Evolutionary conservation across 2,329 filamentous ascomycete genomes (phyloP), one percentile per base, ranked within the genome.

Genomic region (Trichoderma endophyticum): DNA sequence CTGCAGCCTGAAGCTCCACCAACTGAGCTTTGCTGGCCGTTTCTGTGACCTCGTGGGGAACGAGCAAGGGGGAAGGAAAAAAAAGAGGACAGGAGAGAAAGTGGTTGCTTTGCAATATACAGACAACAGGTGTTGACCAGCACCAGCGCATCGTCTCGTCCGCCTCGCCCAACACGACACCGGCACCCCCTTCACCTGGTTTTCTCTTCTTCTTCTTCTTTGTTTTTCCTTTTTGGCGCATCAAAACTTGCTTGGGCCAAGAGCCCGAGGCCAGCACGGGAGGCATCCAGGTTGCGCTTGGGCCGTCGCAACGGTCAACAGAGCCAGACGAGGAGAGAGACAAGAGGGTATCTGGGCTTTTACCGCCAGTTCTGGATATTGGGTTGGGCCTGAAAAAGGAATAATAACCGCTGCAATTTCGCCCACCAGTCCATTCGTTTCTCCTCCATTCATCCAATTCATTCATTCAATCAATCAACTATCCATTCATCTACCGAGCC

Each of bases 1-100:
- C 43, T 64, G 70, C 70, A 68, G 70, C 70, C 70, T 56, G 70
- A 72, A 68, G 63, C 70, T 61, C 64, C 70, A 69, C 70, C 63
- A 24, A 56, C 54, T 61, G 70, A 61, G 64, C 63, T 61, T 57
- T 59, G 70, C 70, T 54, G 63, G 70, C 70, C 57, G 70, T 61
- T 48, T 67, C 21, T 67, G 61, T 67, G 68, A 57, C 68, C 68
- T 65, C 57, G 66, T 69, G 66, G 56, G 51, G 57, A 62, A 69
- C 15, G 32, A 56, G 48, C 48, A 54, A 54, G 48, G 48, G 48
- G 48, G 48, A 54, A 18, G 7, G n/a, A n/a, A 43, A 43, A 43
- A 39, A 43, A 54, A 30, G 43, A 48, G 56, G 48, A 54, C 48
- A 24, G 48, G 56, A 14, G 51, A 51, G 43, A 65, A 21, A 65